Percentiles rank a stretch among this genome's conserved stretches.
These are phyloP conservation scores for Eimeria necatrix DNA, from an alignment of 169 alveolate genomes.

Conservation along the genomic window DNA sequence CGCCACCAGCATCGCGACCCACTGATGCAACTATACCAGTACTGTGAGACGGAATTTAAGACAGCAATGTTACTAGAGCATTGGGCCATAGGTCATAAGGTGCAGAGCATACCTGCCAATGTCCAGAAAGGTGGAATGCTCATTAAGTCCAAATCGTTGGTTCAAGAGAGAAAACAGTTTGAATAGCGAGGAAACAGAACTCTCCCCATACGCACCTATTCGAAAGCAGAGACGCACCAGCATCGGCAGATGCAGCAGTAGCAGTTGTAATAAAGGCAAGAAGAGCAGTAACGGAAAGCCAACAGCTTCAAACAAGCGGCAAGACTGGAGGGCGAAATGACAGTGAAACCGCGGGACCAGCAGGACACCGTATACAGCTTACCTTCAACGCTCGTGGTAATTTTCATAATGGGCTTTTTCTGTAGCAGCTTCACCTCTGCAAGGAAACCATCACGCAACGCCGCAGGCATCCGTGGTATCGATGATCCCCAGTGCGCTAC, in stretches of 20 bases:
- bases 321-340: neutral
- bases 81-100: neutral
- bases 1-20: neutral
- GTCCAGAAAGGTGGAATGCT: slow-evolving; percentile 67
- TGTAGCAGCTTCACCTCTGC: slow-evolving; percentile 55
- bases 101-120: slow-evolving; percentile 67
- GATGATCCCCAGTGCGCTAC: slow-evolving; percentile 53
- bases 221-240: neutral
- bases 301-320: neutral
- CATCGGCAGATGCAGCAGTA: neutral
- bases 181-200: slow-evolving; percentile 54
- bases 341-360: neutral
- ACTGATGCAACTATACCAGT: neutral
- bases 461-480: slow-evolving; percentile 60
- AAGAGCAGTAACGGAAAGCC: neutral
- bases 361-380: neutral
- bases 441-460: slow-evolving; percentile 46
- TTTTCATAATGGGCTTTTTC: slow-evolving; percentile 58
- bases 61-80: neutral
- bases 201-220: slow-evolving; percentile 78
- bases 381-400: slow-evolving; percentile 68
- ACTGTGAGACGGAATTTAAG: neutral
- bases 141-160: slow-evolving; percentile 39
- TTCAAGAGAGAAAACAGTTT: slow-evolving; percentile 55
- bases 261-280: neutral